Conservation (phyloP, 1,284 basidiomycete species). For the Rhodotorula sp. region DNA sequence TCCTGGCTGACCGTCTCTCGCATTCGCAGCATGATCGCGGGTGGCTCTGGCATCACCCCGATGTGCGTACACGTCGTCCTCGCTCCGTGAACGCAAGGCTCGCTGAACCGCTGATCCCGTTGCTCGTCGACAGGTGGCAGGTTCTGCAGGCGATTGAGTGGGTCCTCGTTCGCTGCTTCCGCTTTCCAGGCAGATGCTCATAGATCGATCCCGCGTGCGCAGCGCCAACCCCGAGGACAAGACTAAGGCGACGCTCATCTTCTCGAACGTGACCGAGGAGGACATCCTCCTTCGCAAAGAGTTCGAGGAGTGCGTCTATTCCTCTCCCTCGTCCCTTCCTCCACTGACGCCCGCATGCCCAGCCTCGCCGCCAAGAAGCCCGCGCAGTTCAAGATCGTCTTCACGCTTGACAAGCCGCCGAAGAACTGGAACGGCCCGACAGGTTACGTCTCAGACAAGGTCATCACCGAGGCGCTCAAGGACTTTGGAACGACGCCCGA, state of each 20-base stretch:
- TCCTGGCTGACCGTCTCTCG: no score
- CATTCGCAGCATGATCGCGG: slow-evolving; percentile 67
- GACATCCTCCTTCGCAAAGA: slow-evolving; percentile 64
- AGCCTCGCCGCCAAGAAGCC: slow-evolving; percentile 41
- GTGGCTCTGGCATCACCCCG: slow-evolving; percentile 69
- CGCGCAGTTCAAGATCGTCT: slow-evolving; percentile 70
- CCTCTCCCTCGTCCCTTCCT: no score
- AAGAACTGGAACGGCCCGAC: slow-evolving; percentile 67
- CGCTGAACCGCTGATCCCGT: neutral
- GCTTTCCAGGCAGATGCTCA: neutral
- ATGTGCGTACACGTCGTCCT: slow-evolving; percentile 41
- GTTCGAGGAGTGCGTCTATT: slow-evolving; percentile 40
- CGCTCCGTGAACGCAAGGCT: no score
- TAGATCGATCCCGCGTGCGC: slow-evolving; percentile 7
- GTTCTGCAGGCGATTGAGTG: slow-evolving; percentile 16
- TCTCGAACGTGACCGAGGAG: slow-evolving; percentile 76
- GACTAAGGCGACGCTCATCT: slow-evolving; percentile 91
- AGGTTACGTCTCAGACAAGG: slow-evolving; percentile 67
- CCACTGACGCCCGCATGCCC: slow-evolving; percentile 48
- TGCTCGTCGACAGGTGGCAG: slow-evolving; percentile 3
- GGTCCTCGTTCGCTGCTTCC: neutral
- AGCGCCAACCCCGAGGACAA: slow-evolving; percentile 67
- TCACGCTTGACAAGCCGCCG: slow-evolving; percentile 77
- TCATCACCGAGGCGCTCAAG: slow-evolving; percentile 68
- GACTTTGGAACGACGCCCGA: slow-evolving; percentile 57